Base-by-base conservation (phyloP, 176 grass and related monocot species). In the Guadua angustifolia region DNA sequence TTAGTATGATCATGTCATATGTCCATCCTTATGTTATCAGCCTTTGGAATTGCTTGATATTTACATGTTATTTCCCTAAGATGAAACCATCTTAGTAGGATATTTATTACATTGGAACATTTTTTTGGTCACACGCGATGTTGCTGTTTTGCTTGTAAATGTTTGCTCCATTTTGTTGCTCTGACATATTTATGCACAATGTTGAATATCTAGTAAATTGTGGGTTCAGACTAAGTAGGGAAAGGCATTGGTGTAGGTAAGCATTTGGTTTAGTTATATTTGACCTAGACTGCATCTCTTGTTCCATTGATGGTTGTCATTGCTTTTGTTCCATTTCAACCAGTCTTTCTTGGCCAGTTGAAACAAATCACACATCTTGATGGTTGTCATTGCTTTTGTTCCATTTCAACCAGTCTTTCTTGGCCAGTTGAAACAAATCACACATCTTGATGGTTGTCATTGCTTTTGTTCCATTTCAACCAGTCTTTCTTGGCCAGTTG, bases 91-190 rank as follows among this genome's bases (percentile, higher is more conserved):
- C 64, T 75, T 69, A 7, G 47, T 60, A 70, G 65, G 44, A 5
- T 70, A 14, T 36, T 66, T 66, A 25, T 76, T 21, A 68, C 18
- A 13, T 42, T 4, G 38, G 18, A 66, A 73, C 32, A 32, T 52
- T 60, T 15, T 42, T 33, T 33, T 47, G 69, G 40, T 77, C 24
- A 33, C 15, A 39, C 36, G 13, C 39, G 39, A 26, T 79, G 26
- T 9, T 84, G 14, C 32, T 71, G 19, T 9, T 71, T 85, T 71
- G 66, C 24, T 61, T 70, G 61, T 50, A 85, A 78, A 70, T 70
- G 51, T 59, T 50, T 85, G 7, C 63, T 71, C 40, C 65, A 61
- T 9, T 79, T 71, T 17, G 15, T 35, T 69, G 29, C 33, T 75
- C 47, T 0, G 13, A 56, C 56, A 18, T 75, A 21, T 59, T 73